These are phyloP conservation scores for Saxophila tyrrhenica DNA, from an alignment of 495 filamentous ascomycete species.

Conservation along the genomic window DNA sequence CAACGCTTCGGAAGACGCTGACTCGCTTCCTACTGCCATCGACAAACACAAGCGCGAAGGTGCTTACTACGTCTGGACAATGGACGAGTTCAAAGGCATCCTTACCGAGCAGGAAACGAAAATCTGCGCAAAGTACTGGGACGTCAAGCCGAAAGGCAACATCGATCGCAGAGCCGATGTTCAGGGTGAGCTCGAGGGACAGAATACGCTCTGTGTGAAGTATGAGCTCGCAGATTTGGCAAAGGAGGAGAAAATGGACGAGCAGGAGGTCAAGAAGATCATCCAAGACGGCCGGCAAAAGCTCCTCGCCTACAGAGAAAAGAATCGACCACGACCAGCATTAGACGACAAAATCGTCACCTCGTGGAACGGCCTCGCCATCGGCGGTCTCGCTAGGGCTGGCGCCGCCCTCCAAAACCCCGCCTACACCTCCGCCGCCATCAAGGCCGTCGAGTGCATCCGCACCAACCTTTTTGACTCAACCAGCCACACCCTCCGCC, in stretches of 20 bases:
- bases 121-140: conserved; percentile 75
- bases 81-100: conserved; percentile 72
- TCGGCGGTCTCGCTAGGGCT: conserved; percentile 67
- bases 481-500: conserved; percentile 48
- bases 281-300: conserved; percentile 57
- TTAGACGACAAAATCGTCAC: conserved; percentile 88
- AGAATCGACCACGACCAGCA: conserved; percentile 63
- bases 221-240: conserved; percentile 56
- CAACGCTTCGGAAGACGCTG: conserved; percentile 82
- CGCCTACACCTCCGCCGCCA: conserved; percentile 54
- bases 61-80: conserved; percentile 91
- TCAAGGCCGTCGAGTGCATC: conserved; percentile 64
- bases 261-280: conserved; percentile 60
- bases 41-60: conserved; percentile 86
- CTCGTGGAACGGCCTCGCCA: conserved; percentile 81
- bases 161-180: conserved; percentile 73
- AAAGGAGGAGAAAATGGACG: conserved; percentile 64
- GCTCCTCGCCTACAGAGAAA: conserved; percentile 61
- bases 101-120: conserved; percentile 58
- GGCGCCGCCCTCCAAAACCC: conserved; percentile 51
- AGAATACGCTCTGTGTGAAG: conserved; percentile 53
- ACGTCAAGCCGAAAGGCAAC: conserved; percentile 80
- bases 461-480: conserved; percentile 64
- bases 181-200: conserved; percentile 87
- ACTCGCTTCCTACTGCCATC: conserved; percentile 62